A percentile compares a stretch with the other conserved stretches of the same genome.
phyloP scores from a whole-genome alignment of 805 yeast species.

The Candida michaelii region DNA sequence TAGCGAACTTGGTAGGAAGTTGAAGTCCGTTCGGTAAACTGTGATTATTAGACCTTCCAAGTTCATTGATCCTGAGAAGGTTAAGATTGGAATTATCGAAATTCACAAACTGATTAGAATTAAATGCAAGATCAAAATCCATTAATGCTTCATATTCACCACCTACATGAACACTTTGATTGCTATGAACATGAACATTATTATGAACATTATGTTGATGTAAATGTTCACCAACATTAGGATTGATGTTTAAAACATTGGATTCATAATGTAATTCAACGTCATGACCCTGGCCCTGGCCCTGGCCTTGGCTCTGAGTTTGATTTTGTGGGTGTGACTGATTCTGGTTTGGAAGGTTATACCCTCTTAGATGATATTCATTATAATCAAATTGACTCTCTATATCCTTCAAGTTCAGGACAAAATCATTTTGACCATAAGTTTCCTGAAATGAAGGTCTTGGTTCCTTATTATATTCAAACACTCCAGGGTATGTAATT shows the following conservation, averaged over 20 bases:
- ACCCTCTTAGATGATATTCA: constrained; percentile 3
- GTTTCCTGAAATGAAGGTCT: background rate
- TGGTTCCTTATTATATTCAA: background rate
- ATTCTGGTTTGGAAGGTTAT: background rate
- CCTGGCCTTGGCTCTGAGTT: too few species aligned
- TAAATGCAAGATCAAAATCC: constrained; percentile 14
- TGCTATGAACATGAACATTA: too few species aligned
- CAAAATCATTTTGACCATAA: constrained; percentile 4
- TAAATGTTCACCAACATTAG: too few species aligned
- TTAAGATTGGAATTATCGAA: constrained; percentile 11
- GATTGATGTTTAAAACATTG: too few species aligned
- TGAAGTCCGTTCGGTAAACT: constrained; percentile 24
- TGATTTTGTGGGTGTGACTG: too few species aligned
- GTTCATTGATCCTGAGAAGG: constrained; percentile 6
- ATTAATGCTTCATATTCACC: constrained; percentile 3
- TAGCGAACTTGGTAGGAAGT: constrained; percentile 14
- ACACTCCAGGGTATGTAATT: constrained; percentile 1
- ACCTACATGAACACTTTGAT: too few species aligned
- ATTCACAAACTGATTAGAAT: constrained; percentile 13
- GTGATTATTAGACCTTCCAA: background rate
- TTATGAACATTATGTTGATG: too few species aligned
- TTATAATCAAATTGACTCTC: constrained; percentile 7
- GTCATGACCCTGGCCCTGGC: too few species aligned
- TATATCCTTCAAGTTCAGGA: constrained; percentile 6
- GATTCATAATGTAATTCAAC: too few species aligned